These are phyloP conservation scores for Lophiostoma macrostomum DNA, from an alignment of 495 filamentous ascomycete species.

Conservation along the genomic window DNA sequence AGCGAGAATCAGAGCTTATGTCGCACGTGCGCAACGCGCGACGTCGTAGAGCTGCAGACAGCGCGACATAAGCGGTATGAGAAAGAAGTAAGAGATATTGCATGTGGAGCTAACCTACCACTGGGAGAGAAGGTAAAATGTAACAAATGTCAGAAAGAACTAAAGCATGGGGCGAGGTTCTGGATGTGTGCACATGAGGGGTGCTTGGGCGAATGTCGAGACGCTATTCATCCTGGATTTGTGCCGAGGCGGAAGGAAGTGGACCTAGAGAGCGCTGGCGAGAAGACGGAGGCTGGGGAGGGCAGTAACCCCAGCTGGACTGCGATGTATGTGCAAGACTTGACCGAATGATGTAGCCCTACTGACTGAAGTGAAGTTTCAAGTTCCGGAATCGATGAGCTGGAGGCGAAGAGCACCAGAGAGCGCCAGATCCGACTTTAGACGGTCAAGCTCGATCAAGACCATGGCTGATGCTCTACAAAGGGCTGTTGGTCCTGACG, in stretches of 20 bases:
- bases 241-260: constrained; percentile 1
- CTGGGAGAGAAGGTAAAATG: constrained; percentile 18
- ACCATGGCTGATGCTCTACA: too few relatives aligned
- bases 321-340: constrained; percentile 1
- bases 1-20: constrained; percentile 11
- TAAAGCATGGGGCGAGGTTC: constrained; percentile 19
- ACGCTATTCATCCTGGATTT: constrained; percentile 23
- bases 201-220: constrained; percentile 27
- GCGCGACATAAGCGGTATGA: constrained; percentile 12
- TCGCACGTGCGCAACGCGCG: background rate
- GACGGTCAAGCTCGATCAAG: too few relatives aligned
- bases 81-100: constrained; percentile 21
- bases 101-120: background rate
- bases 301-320: background rate
- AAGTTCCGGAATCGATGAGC: too few relatives aligned
- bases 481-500: too few relatives aligned
- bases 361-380: too few relatives aligned
- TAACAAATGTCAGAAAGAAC: constrained; percentile 10
- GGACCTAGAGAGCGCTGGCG: constrained; percentile 18
- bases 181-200: constrained; percentile 28
- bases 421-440: too few relatives aligned
- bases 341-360: too few relatives aligned
- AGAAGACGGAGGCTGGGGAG: background rate
- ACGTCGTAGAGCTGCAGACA: background rate
- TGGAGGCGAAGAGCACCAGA: too few relatives aligned